phyloP scores from a whole-genome alignment of 192 early-diverging fungal species.

The Backusella parvicylindrica region DNA sequence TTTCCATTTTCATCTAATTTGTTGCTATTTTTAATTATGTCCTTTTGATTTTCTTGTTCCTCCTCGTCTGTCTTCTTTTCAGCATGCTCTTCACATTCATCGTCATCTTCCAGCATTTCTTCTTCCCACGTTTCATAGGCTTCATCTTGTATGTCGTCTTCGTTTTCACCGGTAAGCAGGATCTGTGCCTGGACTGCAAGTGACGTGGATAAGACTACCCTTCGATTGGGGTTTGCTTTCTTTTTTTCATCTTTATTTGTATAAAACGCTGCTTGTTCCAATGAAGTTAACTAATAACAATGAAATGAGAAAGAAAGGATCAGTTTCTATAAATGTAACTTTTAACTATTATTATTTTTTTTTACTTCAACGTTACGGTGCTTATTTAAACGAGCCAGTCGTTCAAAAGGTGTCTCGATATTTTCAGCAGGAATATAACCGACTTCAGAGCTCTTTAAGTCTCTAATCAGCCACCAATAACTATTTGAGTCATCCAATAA shows the following conservation, averaged over 20 bases:
- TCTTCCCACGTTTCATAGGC: constrained; percentile 38
- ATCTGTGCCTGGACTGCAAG: constrained; percentile 22
- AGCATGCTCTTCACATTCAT: constrained; percentile 36
- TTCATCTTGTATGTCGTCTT: constrained; percentile 41
- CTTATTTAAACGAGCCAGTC: constrained; percentile 73
- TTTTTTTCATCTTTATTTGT: constrained; percentile 8
- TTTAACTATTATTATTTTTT: not conserved
- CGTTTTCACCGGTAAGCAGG: constrained; percentile 8
- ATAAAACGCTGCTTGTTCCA: constrained; percentile 37
- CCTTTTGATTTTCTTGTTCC: constrained; percentile 32
- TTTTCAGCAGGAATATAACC: constrained; percentile 87
- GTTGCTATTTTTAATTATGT: not conserved
- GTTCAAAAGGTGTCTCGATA: constrained; percentile 76
- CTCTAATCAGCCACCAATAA: constrained; percentile 75
- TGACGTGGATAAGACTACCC: constrained; percentile 15
- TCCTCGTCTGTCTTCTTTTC: constrained; percentile 35
- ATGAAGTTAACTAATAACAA: constrained; percentile 57
- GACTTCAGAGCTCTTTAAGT: constrained; percentile 59
- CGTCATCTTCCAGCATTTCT: constrained; percentile 30
- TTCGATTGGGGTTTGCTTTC: constrained; percentile 11
- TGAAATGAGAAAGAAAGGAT: not conserved
- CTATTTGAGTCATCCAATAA: constrained; percentile 75
- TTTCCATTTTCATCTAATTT: not conserved
- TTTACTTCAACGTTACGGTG: constrained; percentile 61
- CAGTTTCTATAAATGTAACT: not conserved